Percentiles rank a stretch among this genome's conserved stretches.
Evolutionary conservation across 2,329 filamentous ascomycete genomes (phyloP).

Genomic region (Cryphonectria nitschkei): DNA sequence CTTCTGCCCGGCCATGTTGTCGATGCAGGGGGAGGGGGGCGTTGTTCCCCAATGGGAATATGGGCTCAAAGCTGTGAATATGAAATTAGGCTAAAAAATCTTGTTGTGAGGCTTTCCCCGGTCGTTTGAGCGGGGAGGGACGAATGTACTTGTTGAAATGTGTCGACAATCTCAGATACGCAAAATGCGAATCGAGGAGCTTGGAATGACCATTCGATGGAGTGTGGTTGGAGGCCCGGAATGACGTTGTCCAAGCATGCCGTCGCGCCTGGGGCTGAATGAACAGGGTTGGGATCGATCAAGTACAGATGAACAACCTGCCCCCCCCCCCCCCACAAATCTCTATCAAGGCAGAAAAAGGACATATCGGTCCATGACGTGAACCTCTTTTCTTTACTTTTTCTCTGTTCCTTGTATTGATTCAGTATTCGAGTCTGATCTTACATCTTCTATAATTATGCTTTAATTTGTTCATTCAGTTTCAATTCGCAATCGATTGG

Average conservation of each 20-base stretch:
- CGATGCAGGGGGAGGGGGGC: background rate
- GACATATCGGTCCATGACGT: too few relatives aligned
- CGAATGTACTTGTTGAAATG: background rate
- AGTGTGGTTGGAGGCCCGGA: background rate
- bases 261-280: background rate
- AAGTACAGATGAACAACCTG: background rate
- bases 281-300: background rate
- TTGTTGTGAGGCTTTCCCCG: background rate
- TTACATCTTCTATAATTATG: too few relatives aligned
- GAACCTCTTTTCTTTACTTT: background rate
- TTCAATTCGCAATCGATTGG: too few relatives aligned
- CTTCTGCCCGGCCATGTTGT: constrained; percentile 34
- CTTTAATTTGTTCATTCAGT: too few relatives aligned
- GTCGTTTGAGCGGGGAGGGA: background rate
- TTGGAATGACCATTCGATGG: background rate
- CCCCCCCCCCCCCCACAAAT: too few relatives aligned
- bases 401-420: background rate
- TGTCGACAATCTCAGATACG: background rate
- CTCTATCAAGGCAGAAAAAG: background rate
- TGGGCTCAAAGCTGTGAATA: background rate
- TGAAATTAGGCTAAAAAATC: background rate
- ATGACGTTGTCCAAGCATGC: constrained; percentile 9
- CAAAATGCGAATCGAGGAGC: background rate
- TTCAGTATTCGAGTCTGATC: too few relatives aligned
- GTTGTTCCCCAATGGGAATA: background rate